Base-by-base conservation (phyloP, 2,329 filamentous ascomycete genomes). In the Incumbomyces delicatus region DNA sequence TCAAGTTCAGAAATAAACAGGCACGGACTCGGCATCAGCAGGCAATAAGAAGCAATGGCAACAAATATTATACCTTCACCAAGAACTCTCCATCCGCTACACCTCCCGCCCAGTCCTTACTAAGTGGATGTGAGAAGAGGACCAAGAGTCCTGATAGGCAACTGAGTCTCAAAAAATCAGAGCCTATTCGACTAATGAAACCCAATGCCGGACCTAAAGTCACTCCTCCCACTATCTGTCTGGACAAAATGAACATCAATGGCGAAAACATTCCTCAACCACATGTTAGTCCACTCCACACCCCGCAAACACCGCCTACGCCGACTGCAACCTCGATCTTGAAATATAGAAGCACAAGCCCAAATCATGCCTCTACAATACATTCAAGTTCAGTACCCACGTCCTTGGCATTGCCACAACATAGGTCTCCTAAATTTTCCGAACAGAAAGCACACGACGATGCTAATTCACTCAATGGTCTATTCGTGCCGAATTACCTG, bases 401-500 rank as follows among this genome's bases (percentile, higher is more conserved):
- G 22, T 22, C 22, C 20, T 32, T 30, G 33, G 31, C 31, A 36
- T 31, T 22, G 12, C 20, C 31, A 2, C 20, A 36, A 37, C 44
- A 29, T 12, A 22, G 36, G 33, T 14, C 36, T 20, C 41, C 49
- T 14, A 48, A 47, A 18, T 37, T 41, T n/a, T 32, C 46, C 33
- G 42, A 42, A 31, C 50, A 47, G 33, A 50, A 53, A 10, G 39
- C 37, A 5, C 39, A 35, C 16, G 50, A 57, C n/a, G 37, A 39
- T n/a, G 37, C 31, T 11, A 48, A 52, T 35, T 37, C 48, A 37
- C 54, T 55, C 39, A 50, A 49, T 18, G 56, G 52, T n/a, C 39
- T 55, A 3, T 56, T 57, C 34, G 55, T 50, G 7, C 51, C 55
- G 3, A 41, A 29, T 6, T 58, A 53, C 39, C 45, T 58, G 10